phyloP scores from a whole-genome alignment of 306 rosid genomes.

The Pyrus betulifolia region DNA sequence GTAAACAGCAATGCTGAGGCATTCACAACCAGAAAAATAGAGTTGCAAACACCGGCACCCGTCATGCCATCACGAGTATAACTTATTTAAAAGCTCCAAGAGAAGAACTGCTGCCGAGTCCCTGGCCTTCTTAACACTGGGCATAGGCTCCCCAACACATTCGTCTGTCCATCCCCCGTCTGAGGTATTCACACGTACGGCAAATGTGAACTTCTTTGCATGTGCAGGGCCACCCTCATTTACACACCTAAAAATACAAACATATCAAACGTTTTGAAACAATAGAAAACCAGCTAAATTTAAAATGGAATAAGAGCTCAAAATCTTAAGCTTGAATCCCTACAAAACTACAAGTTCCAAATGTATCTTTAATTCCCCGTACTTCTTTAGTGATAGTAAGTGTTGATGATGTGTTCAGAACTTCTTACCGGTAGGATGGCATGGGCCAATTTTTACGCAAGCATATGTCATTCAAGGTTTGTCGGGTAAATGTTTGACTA shows the following conservation, averaged over 20 bases:
- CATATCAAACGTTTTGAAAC: neutral
- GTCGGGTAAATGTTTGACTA: slow-evolving; percentile 85
- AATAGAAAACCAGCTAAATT: neutral
- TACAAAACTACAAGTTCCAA: neutral
- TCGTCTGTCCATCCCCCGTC: slow-evolving; percentile 93
- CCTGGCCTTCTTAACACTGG: slow-evolving; percentile 96
- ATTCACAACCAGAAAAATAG: neutral
- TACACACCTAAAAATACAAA: slow-evolving; percentile 57
- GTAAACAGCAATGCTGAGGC: slow-evolving; percentile 3
- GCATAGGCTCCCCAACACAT: slow-evolving; percentile 97
- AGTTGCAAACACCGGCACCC: neutral
- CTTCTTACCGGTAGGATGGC: slow-evolving; percentile 73
- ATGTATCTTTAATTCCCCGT: neutral
- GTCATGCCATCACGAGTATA: slow-evolving; percentile 48
- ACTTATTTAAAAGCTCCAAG: slow-evolving; percentile 64
- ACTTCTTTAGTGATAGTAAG: neutral
- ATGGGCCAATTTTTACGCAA: slow-evolving; percentile 95
- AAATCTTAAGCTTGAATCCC: neutral
- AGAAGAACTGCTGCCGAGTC: slow-evolving; percentile 97
- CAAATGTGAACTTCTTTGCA: slow-evolving; percentile 92
- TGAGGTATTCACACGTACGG: slow-evolving; percentile 84
- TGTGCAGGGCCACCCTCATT: slow-evolving; percentile 99
- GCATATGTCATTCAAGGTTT: slow-evolving; percentile 87
- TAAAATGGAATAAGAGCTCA: neutral
- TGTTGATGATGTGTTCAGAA: neutral